phyloP scores from a whole-genome alignment of 1,139 yeast species.

The Pichia terricola region DNA sequence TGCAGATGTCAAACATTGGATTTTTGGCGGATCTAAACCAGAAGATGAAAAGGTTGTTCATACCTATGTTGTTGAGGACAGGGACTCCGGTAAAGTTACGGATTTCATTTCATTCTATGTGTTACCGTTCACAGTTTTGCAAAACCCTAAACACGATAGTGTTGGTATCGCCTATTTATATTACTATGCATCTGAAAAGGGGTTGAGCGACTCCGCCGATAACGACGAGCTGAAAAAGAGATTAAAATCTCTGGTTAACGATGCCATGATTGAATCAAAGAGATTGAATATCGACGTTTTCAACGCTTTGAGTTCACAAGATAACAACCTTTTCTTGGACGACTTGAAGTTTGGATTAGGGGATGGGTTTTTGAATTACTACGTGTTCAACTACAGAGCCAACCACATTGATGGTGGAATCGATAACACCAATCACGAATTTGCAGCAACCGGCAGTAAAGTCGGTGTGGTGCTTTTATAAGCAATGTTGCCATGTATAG shows the following conservation, averaged over 20 bases:
- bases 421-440: constrained; percentile 33
- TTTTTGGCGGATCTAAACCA: constrained; percentile 37
- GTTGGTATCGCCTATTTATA: constrained; percentile 82
- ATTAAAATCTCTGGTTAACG: constrained; percentile 51
- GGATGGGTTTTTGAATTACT: constrained; percentile 85
- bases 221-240: constrained; percentile 42
- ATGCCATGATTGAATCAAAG: constrained; percentile 73
- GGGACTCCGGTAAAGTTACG: constrained; percentile 48
- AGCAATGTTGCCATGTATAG: neutral
- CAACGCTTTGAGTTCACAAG: constrained; percentile 87
- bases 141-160: constrained; percentile 54
- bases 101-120: constrained; percentile 88
- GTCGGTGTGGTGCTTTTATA: constrained; percentile 82
- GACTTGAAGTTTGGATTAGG: constrained; percentile 87
- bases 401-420: constrained; percentile 78
- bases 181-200: constrained; percentile 75
- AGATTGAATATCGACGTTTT: constrained; percentile 69
- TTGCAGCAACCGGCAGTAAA: constrained; percentile 56
- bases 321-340: constrained; percentile 72
- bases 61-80: constrained; percentile 68
- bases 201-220: constrained; percentile 27
- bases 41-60: constrained; percentile 46
- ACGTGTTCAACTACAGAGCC: constrained; percentile 81
- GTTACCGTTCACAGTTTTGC: constrained; percentile 76
- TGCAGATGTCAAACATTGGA: constrained; percentile 78